A percentile compares a stretch with the other conserved stretches of the same genome.
phyloP scores from a whole-genome alignment of 1,284 basidiomycete species.

The Trichosporon sp. region DNA sequence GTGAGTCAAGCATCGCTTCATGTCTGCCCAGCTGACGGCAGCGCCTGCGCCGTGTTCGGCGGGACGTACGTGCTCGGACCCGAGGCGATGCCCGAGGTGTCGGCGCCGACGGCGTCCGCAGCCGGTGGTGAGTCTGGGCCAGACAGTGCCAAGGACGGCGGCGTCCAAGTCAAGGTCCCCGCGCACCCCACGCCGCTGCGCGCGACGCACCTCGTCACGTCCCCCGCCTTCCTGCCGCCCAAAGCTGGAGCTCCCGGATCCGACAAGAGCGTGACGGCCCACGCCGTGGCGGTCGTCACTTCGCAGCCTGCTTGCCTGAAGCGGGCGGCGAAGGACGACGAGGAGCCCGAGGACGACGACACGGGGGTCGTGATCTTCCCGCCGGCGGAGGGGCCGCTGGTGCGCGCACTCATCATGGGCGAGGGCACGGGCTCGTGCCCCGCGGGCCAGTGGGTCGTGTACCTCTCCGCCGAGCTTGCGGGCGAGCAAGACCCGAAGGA shows the following conservation, averaged over 20 bases:
- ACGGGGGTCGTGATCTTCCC: constrained; percentile 77
- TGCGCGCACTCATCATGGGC: constrained; percentile 70
- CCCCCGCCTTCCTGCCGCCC: constrained; percentile 53
- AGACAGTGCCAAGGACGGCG: neutral
- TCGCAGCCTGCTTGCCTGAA: constrained; percentile 33
- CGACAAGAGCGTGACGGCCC: constrained; percentile 46
- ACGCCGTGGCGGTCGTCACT: constrained; percentile 66
- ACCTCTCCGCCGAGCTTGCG: constrained; percentile 35
- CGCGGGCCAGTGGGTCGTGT: constrained; percentile 66
- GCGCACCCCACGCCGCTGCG: constrained; percentile 58
- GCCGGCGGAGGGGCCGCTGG: constrained; percentile 60
- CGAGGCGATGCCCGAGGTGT: constrained; percentile 23
- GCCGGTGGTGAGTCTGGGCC: no score
- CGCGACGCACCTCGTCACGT: constrained; percentile 49
- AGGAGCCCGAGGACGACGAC: constrained; percentile 53
- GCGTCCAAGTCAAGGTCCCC: constrained; percentile 52
- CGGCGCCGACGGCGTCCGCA: constrained; percentile 15
- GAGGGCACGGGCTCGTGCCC: constrained; percentile 82
- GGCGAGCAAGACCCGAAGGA: constrained; percentile 7
- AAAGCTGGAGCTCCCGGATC: constrained; percentile 6
- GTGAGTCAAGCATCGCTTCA: constrained; percentile 28
- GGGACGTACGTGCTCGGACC: constrained; percentile 72
- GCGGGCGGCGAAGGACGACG: constrained; percentile 21
- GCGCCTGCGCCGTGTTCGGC: constrained; percentile 77
- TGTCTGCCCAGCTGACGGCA: constrained; percentile 31